Evolutionary conservation across 768 basidiomycete species (phyloP).

Genomic region (Polyporus arcularius): DNA sequence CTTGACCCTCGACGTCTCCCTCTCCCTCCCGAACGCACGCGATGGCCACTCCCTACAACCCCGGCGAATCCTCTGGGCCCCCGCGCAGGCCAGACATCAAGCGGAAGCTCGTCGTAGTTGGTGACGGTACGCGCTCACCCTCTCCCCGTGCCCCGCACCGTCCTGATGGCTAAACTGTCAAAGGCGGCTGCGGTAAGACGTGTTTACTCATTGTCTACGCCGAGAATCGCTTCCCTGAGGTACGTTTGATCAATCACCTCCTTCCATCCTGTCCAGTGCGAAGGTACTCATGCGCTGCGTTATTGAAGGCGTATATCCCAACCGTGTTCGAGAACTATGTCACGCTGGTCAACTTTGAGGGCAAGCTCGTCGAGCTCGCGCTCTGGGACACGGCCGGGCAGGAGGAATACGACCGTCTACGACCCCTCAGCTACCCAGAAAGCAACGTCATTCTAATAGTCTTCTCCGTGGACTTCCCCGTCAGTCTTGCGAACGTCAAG

Average conservation of each 20-base stretch:
- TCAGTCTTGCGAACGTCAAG: slow-evolving; percentile 86
- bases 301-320: slow-evolving; percentile 80
- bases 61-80: slow-evolving; percentile 18
- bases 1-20: background rate
- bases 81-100: slow-evolving; percentile 74
- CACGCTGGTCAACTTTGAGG: slow-evolving; percentile 82
- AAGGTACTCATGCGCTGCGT: slow-evolving; percentile 1
- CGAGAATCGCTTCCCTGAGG: slow-evolving; percentile 95
- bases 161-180: background rate
- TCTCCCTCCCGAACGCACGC: background rate
- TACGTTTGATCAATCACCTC: slow-evolving; percentile 40
- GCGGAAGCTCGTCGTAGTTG: slow-evolving; percentile 86
- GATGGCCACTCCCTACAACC: slow-evolving; percentile 20
- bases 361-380: slow-evolving; percentile 91
- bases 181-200: slow-evolving; percentile 90
- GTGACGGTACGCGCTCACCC: slow-evolving; percentile 64
- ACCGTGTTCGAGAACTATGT: slow-evolving; percentile 96
- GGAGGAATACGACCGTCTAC: slow-evolving; percentile 91
- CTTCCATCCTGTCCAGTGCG: background rate
- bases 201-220: slow-evolving; percentile 96
- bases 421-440: slow-evolving; percentile 86
- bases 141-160: slow-evolving; percentile 1
- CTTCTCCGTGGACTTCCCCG: slow-evolving; percentile 92
- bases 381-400: slow-evolving; percentile 98
- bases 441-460: slow-evolving; percentile 92